A percentile compares a stretch with the other conserved stretches of the same genome.
These are phyloP conservation scores for Candida methanosorbosa DNA, from an alignment of 805 yeast species.

Conservation along the genomic window DNA sequence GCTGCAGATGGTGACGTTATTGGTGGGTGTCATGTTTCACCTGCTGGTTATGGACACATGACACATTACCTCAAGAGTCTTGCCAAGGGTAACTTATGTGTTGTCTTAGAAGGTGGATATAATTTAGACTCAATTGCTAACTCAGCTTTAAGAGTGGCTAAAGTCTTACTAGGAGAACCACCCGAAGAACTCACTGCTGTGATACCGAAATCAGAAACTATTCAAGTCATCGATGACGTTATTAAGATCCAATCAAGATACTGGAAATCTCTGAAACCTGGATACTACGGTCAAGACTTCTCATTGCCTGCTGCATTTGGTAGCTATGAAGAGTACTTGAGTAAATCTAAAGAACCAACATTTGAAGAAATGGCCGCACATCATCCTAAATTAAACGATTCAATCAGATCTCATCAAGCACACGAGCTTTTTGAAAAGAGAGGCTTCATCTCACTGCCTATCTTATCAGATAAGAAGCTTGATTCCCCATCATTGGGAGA, in stretches of 20 bases:
- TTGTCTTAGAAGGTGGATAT: constrained; percentile 94
- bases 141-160: constrained; percentile 87
- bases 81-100: constrained; percentile 84
- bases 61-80: constrained; percentile 82
- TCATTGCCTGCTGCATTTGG: constrained; percentile 21
- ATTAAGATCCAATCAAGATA: constrained; percentile 70
- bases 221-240: constrained; percentile 77
- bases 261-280: constrained; percentile 81
- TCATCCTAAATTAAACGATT: constrained; percentile 53
- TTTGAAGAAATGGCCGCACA: constrained; percentile 28
- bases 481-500: constrained; percentile 46
- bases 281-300: constrained; percentile 31
- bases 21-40: constrained; percentile 94
- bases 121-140: constrained; percentile 84
- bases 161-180: constrained; percentile 89
- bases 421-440: constrained; percentile 42
- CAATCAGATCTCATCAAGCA: constrained; percentile 67
- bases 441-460: constrained; percentile 61
- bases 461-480: constrained; percentile 33
- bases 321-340: constrained; percentile 21
- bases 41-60: constrained; percentile 95
- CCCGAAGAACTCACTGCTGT: constrained; percentile 67
- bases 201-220: constrained; percentile 67
- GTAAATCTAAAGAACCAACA: constrained; percentile 30
- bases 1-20: constrained; percentile 98